Percentiles rank a stretch among this genome's conserved stretches.
Evolutionary conservation across 352 stramenopile species (phyloP).

Genomic region (Phytophthora brassicae): DNA sequence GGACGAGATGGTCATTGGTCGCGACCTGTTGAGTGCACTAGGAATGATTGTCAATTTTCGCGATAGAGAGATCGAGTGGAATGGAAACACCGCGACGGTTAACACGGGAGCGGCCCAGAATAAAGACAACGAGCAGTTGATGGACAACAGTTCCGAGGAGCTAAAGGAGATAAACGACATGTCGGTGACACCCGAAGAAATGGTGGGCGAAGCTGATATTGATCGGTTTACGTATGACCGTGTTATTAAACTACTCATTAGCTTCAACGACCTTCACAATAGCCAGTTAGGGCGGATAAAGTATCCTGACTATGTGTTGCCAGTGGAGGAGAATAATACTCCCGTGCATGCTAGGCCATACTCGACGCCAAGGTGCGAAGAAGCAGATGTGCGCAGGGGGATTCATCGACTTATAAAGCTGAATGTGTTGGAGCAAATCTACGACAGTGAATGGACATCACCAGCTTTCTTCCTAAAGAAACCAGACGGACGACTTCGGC

Average conservation of each 20-base stretch:
- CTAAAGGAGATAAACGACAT: slow-evolving; percentile 1
- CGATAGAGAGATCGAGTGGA: neutral
- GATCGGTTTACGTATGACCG: neutral
- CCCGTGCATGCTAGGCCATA: neutral
- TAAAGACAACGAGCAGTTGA: neutral
- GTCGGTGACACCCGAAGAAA: neutral
- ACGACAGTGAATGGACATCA: slow-evolving; percentile 3
- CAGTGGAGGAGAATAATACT: neutral
- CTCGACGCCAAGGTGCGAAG: neutral
- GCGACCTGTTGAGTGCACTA: neutral
- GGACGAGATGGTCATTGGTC: slow-evolving; percentile 6
- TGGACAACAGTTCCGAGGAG: neutral
- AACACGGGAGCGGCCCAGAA: neutral
- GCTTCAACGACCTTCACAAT: neutral
- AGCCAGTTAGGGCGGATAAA: slow-evolving; percentile 4
- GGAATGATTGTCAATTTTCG: neutral
- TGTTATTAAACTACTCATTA: neutral
- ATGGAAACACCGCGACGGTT: neutral
- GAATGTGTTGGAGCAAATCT: slow-evolving; percentile 17
- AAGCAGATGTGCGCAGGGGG: neutral
- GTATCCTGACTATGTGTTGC: slow-evolving; percentile 5
- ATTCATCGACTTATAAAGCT: neutral
- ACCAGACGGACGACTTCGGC: neutral
- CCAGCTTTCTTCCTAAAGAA: slow-evolving; percentile 18
- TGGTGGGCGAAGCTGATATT: neutral